phyloP scores from a whole-genome alignment of 2,329 filamentous ascomycete genomes.

The Verticillium zaregamsianum region DNA sequence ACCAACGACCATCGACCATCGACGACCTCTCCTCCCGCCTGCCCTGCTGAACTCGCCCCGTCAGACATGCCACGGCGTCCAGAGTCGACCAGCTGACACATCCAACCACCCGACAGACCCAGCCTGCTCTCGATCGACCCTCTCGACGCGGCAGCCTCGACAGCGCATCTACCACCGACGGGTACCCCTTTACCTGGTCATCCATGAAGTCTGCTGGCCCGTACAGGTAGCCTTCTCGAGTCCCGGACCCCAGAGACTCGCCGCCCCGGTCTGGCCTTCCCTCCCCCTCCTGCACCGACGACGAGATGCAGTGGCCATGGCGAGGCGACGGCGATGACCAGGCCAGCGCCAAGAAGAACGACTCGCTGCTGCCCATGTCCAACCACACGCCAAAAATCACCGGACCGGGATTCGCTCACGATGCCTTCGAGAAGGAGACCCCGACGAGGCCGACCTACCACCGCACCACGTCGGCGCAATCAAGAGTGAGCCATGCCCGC shows the following conservation, averaged over 20 bases:
- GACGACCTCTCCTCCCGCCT: background rate
- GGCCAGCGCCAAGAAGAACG: constrained; percentile 19
- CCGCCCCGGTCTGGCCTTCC: constrained; percentile 10
- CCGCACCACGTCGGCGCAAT: constrained; percentile 51
- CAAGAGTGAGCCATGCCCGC: constrained; percentile 38
- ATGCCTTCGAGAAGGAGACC: constrained; percentile 22
- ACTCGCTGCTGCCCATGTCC: constrained; percentile 28
- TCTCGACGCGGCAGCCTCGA: background rate
- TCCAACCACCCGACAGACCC: background rate
- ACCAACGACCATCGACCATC: background rate
- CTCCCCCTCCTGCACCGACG: background rate
- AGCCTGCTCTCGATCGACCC: background rate
- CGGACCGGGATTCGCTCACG: constrained; percentile 15
- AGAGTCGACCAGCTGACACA: background rate
- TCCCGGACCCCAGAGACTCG: constrained; percentile 1
- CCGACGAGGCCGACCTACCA: constrained; percentile 31
- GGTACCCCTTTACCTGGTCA: background rate
- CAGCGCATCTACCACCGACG: background rate
- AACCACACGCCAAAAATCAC: constrained; percentile 23
- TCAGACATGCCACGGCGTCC: background rate
- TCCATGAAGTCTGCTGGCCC: background rate
- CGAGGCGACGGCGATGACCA: constrained; percentile 21
- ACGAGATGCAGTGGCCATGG: constrained; percentile 31
- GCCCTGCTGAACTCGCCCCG: background rate
- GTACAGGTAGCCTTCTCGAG: background rate